phyloP scores from a whole-genome alignment of 345 rosid genomes.

The Citrus medica region DNA sequence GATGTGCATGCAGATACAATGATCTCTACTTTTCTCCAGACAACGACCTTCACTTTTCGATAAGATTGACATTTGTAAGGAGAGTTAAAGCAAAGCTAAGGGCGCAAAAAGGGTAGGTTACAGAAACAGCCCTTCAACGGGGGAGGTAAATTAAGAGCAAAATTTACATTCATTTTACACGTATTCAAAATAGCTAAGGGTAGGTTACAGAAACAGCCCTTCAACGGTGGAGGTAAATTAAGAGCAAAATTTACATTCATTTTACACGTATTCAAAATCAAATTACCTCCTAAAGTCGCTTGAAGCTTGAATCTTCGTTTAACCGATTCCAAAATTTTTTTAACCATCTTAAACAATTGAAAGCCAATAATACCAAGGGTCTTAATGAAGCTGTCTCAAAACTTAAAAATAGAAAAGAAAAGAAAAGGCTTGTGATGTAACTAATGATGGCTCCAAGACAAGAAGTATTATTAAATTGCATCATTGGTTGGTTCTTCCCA shows the following conservation, averaged over 20 bases:
- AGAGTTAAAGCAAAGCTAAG: constrained; percentile 2
- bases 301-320: not conserved
- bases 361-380: not conserved
- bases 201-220: not conserved
- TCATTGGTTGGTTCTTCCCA: constrained; percentile 31
- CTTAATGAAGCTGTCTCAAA: not conserved
- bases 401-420: no score
- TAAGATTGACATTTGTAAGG: constrained; percentile 12
- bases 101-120: not conserved
- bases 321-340: no score
- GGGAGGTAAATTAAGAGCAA: not conserved
- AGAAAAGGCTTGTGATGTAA: constrained; percentile 19
- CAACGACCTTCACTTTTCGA: constrained; percentile 3
- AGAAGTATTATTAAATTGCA: constrained; percentile 25
- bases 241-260: not conserved
- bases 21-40: not conserved
- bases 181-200: no score
- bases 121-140: constrained; percentile 6
- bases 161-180: no score
- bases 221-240: not conserved
- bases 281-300: not conserved
- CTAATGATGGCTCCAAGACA: constrained; percentile 24
- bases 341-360: no score
- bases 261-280: no score
- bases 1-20: constrained; percentile 20